Conservation (phyloP, 148 eudicot genomes). For the Chenopodium quinoa region DNA sequence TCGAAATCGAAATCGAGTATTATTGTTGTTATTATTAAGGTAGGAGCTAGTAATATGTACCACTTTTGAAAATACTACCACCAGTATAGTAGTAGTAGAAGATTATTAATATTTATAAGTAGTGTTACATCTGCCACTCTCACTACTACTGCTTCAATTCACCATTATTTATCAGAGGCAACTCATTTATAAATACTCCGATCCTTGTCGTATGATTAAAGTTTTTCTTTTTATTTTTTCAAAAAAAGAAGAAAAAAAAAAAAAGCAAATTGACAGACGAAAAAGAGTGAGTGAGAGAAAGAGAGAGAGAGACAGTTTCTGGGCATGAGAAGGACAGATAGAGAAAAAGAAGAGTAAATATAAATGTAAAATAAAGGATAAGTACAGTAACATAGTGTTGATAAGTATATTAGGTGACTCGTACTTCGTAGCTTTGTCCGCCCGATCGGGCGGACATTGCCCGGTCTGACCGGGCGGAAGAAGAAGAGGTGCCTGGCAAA, state of each 20-base stretch:
- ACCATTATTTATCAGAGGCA: not conserved
- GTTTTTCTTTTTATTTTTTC: no score
- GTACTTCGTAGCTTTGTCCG: no score
- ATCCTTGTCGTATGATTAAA: no score
- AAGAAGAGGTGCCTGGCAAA: no score
- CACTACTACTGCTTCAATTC: not conserved
- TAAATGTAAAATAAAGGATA: not conserved
- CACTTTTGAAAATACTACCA: not conserved
- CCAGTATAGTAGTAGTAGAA: not conserved
- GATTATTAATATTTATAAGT: no score
- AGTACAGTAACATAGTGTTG: slow-evolving; percentile 14
- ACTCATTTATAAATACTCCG: not conserved
- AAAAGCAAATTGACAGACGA: not conserved
- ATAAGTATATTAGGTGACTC: no score
- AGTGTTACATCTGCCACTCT: not conserved
- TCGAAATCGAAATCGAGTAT: no score
- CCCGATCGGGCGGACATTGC: no score
- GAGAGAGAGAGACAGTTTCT: slow-evolving; percentile 16
- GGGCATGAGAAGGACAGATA: slow-evolving; percentile 18
- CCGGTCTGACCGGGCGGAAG: no score
- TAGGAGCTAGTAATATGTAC: no score
- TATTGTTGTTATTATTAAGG: no score
- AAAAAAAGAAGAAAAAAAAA: not conserved
- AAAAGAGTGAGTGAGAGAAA: slow-evolving; percentile 6
- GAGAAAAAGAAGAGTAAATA: not conserved